Evolutionary conservation across 2,329 filamentous ascomycete genomes (phyloP).

Genomic region (Drechslerella coelobrocha): DNA sequence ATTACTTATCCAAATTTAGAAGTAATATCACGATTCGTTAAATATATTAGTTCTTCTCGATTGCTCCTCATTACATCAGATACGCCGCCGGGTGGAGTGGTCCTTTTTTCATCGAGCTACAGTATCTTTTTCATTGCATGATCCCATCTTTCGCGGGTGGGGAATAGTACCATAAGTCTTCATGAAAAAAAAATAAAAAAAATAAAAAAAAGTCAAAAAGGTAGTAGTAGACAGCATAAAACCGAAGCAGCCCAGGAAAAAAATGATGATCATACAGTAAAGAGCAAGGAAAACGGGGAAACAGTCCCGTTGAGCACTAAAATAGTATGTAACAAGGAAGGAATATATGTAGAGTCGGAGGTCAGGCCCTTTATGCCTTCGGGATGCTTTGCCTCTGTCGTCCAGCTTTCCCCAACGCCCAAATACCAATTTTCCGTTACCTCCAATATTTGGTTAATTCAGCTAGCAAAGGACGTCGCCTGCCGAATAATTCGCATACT

Average conservation of each 20-base stretch:
- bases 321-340: conserved; percentile 51
- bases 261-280: conserved; percentile 50
- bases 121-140: conserved; percentile 49
- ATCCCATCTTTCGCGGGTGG: conserved; percentile 26
- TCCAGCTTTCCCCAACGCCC: conserved; percentile 6
- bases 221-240: conserved; percentile 40
- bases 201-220: conserved; percentile 33
- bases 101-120: conserved; percentile 49
- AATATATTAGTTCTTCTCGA: conserved; percentile 5
- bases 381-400: conserved; percentile 3
- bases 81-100: conserved; percentile 33
- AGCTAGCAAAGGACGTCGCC: conserved; percentile 24
- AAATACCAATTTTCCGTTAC: conserved; percentile 1
- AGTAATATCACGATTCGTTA: too few species aligned
- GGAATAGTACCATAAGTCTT: conserved; percentile 34
- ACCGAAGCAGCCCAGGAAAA: conserved; percentile 49
- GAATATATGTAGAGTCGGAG: conserved; percentile 5
- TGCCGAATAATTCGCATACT: conserved; percentile 33
- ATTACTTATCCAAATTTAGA: background rate
- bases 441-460: conserved; percentile 16
- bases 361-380: background rate
- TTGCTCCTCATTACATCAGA: conserved; percentile 38
- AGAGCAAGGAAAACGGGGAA: conserved; percentile 31
- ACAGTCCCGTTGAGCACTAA: conserved; percentile 48
- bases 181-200: conserved; percentile 43